Conservation (phyloP, 2,329 filamentous ascomycete genomes). For the Ceratocystis lukuohia region DNA sequence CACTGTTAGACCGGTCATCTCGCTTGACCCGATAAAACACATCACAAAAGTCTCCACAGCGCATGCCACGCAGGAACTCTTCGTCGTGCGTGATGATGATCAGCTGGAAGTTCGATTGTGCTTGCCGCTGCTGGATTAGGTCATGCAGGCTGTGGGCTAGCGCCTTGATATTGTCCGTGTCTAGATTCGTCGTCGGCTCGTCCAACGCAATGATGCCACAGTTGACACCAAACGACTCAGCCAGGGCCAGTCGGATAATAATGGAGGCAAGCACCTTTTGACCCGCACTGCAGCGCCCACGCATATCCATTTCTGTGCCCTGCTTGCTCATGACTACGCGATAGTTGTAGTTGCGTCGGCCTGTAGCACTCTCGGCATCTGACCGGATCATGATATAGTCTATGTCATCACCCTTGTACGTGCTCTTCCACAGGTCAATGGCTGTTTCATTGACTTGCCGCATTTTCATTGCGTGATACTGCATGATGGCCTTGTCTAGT, state of each 20-base stretch:
- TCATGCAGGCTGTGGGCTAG: slow-evolving; percentile 72
- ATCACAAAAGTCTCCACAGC: slow-evolving; percentile 84
- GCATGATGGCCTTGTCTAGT: slow-evolving; percentile 93
- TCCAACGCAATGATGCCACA: slow-evolving; percentile 94
- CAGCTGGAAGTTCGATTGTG: slow-evolving; percentile 90
- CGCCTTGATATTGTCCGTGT: slow-evolving; percentile 84
- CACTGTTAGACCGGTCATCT: slow-evolving; percentile 73
- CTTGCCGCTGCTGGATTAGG: slow-evolving; percentile 71
- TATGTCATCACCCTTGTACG: slow-evolving; percentile 93
- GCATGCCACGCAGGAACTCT: slow-evolving; percentile 86
- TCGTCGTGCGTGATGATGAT: slow-evolving; percentile 99
- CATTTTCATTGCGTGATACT: slow-evolving; percentile 94
- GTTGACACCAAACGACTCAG: slow-evolving; percentile 90
- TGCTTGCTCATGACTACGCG: slow-evolving; percentile 96
- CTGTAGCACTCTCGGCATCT: slow-evolving; percentile 61
- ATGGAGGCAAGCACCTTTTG: slow-evolving; percentile 95
- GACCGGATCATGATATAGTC: slow-evolving; percentile 93
- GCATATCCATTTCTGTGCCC: slow-evolving; percentile 98
- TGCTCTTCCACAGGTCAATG: slow-evolving; percentile 90
- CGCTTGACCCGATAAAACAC: slow-evolving; percentile 78
- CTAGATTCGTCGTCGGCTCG: slow-evolving; percentile 94
- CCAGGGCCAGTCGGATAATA: slow-evolving; percentile 89
- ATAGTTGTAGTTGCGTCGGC: slow-evolving; percentile 86
- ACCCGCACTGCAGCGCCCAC: slow-evolving; percentile 87
- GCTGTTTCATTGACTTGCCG: slow-evolving; percentile 93